Percentiles rank a stretch among this genome's conserved stretches.
Conservation (phyloP, 2,329 filamentous ascomycete species). For the Tolypocladium ovalisporum region DNA sequence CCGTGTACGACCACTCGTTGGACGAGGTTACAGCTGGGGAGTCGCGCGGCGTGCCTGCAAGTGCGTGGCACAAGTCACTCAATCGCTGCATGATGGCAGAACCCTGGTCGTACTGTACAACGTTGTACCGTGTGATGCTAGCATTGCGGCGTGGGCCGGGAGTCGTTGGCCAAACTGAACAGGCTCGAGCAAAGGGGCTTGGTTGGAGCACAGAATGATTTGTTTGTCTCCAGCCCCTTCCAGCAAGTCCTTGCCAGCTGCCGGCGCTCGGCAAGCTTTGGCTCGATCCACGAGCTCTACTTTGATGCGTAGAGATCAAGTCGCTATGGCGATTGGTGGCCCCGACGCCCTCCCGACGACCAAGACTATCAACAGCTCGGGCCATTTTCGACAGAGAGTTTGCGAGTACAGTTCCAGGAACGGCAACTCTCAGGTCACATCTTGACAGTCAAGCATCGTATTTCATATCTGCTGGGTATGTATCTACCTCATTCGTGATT, state of each 20-base stretch:
- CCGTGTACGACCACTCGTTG: not conserved
- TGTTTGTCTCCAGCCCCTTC: not conserved
- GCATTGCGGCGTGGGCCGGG: not conserved
- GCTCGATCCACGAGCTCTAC: not conserved
- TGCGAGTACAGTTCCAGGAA: too few species aligned
- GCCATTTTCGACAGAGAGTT: too few species aligned
- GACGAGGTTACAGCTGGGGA: not conserved
- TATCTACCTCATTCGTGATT: too few species aligned
- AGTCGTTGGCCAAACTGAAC: not conserved
- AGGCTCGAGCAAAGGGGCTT: not conserved
- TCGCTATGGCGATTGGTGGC: too few species aligned
- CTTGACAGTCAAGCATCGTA: too few species aligned
- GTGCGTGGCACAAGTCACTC: not conserved
- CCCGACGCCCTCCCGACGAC: too few species aligned
- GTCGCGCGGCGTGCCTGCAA: not conserved
- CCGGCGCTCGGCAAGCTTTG: not conserved
- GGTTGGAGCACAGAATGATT: not conserved
- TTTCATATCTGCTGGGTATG: too few species aligned
- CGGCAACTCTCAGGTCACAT: too few species aligned
- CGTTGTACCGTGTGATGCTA: not conserved
- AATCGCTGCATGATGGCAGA: not conserved
- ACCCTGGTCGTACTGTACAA: not conserved
- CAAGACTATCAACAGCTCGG: too few species aligned
- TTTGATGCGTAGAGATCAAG: too few species aligned
- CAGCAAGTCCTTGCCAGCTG: not conserved